Conservation (phyloP, 2,329 filamentous ascomycete species). For the Bipolaris victoriae region DNA sequence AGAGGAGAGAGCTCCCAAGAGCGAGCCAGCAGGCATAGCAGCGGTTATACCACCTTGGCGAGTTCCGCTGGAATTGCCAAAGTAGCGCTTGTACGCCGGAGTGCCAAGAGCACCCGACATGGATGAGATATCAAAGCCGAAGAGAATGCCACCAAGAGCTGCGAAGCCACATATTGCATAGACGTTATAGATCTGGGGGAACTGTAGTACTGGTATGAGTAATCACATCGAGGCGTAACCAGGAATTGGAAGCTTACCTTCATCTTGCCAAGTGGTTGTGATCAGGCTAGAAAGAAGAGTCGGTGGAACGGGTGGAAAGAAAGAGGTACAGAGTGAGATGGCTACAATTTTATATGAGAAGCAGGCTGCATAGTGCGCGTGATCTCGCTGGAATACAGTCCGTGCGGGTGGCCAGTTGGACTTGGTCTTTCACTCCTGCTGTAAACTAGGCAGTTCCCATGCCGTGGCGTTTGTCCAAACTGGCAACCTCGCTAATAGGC, state of each 20-base stretch:
- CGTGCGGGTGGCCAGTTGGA: constrained; percentile 15
- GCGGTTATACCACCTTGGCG: constrained; percentile 54
- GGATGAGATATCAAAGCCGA: constrained; percentile 50
- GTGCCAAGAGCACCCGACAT: constrained; percentile 50
- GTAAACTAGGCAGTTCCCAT: constrained; percentile 11
- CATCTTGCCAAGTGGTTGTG: constrained; percentile 35
- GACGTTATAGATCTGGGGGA: constrained; percentile 52
- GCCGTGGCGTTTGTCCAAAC: constrained; percentile 20
- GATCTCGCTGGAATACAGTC: constrained; percentile 20
- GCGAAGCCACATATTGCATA: constrained; percentile 62
- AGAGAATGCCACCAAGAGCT: constrained; percentile 58
- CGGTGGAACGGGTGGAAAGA: constrained; percentile 4
- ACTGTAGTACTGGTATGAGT: constrained; percentile 21
- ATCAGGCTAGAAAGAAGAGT: constrained; percentile 17
- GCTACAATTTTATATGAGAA: constrained; percentile 19
- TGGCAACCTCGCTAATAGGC: constrained; percentile 32
- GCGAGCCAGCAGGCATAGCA: constrained; percentile 58
- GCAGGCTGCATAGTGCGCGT: constrained; percentile 22
- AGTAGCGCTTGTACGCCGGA: constrained; percentile 48
- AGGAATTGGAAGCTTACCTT: constrained; percentile 24
- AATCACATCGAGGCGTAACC: neutral
- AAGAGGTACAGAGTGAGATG: constrained; percentile 1
- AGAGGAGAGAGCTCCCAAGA: constrained; percentile 54
- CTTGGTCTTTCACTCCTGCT: constrained; percentile 17
- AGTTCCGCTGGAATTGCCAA: constrained; percentile 41